Conservation (phyloP, 768 basidiomycete genomes). For the Hygrocybe punicea region DNA sequence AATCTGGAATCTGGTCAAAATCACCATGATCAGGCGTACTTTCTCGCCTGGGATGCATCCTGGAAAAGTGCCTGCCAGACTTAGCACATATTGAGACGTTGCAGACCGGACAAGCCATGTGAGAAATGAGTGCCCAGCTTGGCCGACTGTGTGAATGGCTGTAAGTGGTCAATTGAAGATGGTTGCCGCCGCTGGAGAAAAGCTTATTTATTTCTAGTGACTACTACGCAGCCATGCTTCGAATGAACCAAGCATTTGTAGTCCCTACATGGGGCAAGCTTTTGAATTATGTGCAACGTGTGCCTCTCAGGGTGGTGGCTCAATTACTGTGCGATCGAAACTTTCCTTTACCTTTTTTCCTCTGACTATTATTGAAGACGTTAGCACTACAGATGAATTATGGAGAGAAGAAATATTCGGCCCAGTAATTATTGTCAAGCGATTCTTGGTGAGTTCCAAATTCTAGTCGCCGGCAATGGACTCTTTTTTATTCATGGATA, state of each 20-base stretch:
- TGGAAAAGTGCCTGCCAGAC: slow-evolving; percentile 56
- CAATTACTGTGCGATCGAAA: slow-evolving; percentile 61
- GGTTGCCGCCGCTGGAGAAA: neutral
- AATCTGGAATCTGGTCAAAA: slow-evolving; percentile 71
- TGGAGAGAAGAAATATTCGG: slow-evolving; percentile 88
- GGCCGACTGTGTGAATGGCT: slow-evolving; percentile 81
- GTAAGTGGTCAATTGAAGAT: slow-evolving; percentile 39
- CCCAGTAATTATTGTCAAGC: slow-evolving; percentile 71
- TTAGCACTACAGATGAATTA: slow-evolving; percentile 54
- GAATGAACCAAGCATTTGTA: slow-evolving; percentile 66
- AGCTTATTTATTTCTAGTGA: slow-evolving; percentile 42
- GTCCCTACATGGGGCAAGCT: slow-evolving; percentile 78
- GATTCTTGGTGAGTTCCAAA: slow-evolving; percentile 31
- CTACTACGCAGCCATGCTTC: slow-evolving; percentile 70
- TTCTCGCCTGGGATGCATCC: slow-evolving; percentile 56
- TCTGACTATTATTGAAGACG: slow-evolving; percentile 68
- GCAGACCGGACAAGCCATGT: slow-evolving; percentile 78
- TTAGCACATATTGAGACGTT: slow-evolving; percentile 64
- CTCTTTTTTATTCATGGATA: neutral
- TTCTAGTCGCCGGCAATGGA: neutral
- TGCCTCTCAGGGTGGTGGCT: slow-evolving; percentile 85
- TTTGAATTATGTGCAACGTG: slow-evolving; percentile 72
- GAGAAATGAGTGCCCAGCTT: slow-evolving; percentile 81
- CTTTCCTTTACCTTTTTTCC: slow-evolving; percentile 59
- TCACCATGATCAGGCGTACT: slow-evolving; percentile 66